These are phyloP conservation scores for Phanerochaete carnosa DNA, from an alignment of 768 basidiomycete species.

Conservation along the genomic window DNA sequence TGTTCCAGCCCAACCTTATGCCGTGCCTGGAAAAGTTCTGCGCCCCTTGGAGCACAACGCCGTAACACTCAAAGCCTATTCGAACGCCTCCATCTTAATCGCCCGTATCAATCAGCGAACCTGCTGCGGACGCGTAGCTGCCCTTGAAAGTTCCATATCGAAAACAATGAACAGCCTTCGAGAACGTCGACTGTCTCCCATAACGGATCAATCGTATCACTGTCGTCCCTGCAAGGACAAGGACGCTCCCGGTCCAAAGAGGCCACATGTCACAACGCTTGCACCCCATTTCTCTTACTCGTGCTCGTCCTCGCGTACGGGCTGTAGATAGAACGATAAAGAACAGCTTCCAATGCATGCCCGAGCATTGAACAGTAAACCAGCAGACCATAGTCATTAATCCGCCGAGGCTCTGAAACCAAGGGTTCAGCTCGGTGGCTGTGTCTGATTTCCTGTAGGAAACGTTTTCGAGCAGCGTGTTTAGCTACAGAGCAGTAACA, in stretches of 20 bases:
- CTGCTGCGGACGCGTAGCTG: conserved; percentile 9
- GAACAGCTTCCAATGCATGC: background rate
- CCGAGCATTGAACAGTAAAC: no score
- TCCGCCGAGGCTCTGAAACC: no score
- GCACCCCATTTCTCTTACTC: conserved; percentile 5
- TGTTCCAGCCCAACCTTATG: background rate
- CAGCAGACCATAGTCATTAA: no score
- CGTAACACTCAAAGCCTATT: background rate
- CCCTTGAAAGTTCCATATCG: conserved; percentile 8
- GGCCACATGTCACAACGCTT: background rate
- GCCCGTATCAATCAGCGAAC: conserved; percentile 4
- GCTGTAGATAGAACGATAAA: background rate
- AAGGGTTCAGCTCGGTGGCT: no score
- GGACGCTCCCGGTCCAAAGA: background rate
- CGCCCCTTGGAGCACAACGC: background rate
- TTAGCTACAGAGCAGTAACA: no score
- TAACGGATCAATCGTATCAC: conserved; percentile 11
- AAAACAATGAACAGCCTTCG: conserved; percentile 8
- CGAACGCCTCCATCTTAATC: background rate
- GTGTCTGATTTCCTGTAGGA: no score
- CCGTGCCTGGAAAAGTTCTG: background rate
- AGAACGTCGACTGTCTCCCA: background rate
- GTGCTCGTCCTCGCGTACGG: background rate
- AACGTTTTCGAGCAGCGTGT: no score
- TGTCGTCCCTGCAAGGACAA: conserved; percentile 4